Conservation (phyloP, 768 basidiomycete species). For the Suillus tomentosus region DNA sequence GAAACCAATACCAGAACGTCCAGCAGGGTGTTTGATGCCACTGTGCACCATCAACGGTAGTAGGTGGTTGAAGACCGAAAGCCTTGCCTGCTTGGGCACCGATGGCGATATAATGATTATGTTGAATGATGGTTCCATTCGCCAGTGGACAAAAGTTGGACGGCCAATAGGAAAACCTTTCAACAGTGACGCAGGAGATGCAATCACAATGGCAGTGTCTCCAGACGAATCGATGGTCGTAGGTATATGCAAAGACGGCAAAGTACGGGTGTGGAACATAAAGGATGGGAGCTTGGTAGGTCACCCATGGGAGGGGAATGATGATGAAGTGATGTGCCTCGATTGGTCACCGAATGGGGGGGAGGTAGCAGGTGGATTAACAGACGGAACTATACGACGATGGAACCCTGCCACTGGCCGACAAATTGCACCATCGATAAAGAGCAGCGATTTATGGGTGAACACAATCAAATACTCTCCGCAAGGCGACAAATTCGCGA, state of each 20-base stretch:
- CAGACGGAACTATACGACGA: slow-evolving; percentile 14
- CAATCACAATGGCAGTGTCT: background rate
- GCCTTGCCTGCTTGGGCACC: background rate
- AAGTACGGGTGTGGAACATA: background rate
- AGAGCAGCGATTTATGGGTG: background rate
- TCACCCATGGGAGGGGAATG: background rate
- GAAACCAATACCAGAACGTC: background rate
- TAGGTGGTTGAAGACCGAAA: background rate
- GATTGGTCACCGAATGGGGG: slow-evolving; percentile 20
- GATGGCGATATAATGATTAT: background rate
- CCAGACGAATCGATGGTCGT: background rate
- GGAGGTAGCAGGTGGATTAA: slow-evolving; percentile 13
- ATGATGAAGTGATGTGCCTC: background rate
- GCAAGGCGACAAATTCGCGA: background rate
- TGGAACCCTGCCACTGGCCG: slow-evolving; percentile 16
- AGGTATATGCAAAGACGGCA: background rate
- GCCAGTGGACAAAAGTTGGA: background rate
- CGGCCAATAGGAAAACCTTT: background rate
- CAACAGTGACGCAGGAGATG: background rate
- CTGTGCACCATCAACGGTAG: background rate
- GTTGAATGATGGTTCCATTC: background rate
- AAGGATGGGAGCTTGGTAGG: background rate
- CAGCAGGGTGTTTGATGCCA: background rate
- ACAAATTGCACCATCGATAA: background rate
- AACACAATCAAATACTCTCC: background rate